Evolutionary conservation across 192 early-diverging fungal species (phyloP).

Genomic region (Linnemannia elongata): DNA sequence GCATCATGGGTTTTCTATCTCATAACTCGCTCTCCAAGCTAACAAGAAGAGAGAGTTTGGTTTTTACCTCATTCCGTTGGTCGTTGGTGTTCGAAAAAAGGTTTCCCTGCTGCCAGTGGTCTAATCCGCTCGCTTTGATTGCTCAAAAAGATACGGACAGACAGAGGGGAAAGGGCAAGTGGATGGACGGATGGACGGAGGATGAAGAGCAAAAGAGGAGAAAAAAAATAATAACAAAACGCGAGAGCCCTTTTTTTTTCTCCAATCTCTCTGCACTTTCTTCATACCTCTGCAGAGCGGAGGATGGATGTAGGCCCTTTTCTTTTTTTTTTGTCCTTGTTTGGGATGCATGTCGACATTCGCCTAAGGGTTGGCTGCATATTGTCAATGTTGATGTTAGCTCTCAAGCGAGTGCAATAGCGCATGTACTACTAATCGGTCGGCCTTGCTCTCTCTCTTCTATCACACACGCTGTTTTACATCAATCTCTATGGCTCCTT

Average conservation of each 20-base stretch:
- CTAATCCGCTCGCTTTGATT: not conserved
- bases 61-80: not conserved
- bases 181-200: not conserved
- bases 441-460: not conserved
- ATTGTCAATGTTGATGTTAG: not conserved
- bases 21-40: not conserved
- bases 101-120: not conserved
- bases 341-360: not conserved
- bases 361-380: not conserved
- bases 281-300: not conserved
- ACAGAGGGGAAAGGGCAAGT: not conserved
- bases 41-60: not conserved
- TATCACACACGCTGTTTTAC: not conserved
- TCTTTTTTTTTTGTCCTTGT: not conserved
- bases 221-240: not conserved
- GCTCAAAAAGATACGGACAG: not conserved
- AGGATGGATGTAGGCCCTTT: not conserved
- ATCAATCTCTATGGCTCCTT: not conserved
- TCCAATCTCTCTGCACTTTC: not conserved
- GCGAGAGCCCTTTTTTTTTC: not conserved
- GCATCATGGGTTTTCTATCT: too few relatives aligned
- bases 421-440: not conserved
- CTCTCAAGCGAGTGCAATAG: not conserved
- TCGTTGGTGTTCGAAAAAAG: not conserved
- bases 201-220: not conserved